Conservation (phyloP, 108 stramenopile genomes). For the Pseudonitzschia pungens region DNA sequence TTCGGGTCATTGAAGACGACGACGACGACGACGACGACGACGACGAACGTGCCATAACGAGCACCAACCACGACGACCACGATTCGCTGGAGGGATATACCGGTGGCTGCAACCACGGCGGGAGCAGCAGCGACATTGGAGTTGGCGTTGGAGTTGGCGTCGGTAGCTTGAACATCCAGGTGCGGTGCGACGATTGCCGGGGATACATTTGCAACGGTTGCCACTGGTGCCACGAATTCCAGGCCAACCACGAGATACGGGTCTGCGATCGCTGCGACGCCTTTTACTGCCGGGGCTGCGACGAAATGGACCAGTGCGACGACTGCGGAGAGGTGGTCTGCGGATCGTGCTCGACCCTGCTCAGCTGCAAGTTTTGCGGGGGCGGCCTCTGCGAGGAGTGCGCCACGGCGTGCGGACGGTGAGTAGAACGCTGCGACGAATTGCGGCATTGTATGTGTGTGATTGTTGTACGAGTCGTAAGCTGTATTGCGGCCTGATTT, state of each 20-base stretch:
- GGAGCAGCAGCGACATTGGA: no score
- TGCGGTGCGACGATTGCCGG: conserved; percentile 88
- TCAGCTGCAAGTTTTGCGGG: conserved; percentile 92
- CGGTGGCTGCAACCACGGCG: conserved; percentile 2
- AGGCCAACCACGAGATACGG: conserved; percentile 90
- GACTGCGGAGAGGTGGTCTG: conserved; percentile 93
- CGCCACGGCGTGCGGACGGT: conserved; percentile 91
- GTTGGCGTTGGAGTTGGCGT: no score
- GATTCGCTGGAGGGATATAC: background rate
- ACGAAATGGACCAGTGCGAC: conserved; percentile 94
- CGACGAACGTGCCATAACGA: background rate
- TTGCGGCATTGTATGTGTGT: no score
- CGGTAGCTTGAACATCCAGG: conserved; percentile 81
- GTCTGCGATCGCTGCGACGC: conserved; percentile 93
- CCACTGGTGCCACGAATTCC: conserved; percentile 93
- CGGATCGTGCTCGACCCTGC: conserved; percentile 78
- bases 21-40: background rate
- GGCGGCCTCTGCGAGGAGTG: conserved; percentile 92
- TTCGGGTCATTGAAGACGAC: conserved; percentile 11
- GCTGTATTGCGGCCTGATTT: no score
- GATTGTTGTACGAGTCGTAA: no score
- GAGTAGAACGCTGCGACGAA: no score
- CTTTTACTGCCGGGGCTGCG: conserved; percentile 86
- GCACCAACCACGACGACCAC: background rate
- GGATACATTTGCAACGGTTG: conserved; percentile 80